Base-by-base conservation (phyloP, 192 early-diverging fungal genomes). In the Geranomyces variabilis region DNA sequence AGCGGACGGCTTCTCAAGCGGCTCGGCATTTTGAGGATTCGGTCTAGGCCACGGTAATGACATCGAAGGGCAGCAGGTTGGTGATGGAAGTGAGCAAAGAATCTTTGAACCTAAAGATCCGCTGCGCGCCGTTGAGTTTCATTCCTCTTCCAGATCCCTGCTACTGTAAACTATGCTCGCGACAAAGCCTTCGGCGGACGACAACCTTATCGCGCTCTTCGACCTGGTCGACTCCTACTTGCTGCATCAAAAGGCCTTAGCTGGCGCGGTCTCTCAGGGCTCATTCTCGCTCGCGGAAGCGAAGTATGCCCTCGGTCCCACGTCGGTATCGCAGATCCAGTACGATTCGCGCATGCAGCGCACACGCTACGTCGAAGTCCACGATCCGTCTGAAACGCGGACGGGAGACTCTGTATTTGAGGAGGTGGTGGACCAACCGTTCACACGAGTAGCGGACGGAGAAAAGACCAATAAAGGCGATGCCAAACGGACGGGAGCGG, bases 281-380 rank as follows among this genome's bases (percentile, higher is more conserved):
- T 60, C 58, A 4, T 33, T 60, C 29, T 19, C 24, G 5, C 58
- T 60, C 29, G 58, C 58, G 29, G 31, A 26, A 17, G 58, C 58
- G 7, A 60, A 60, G 31, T 60, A 60, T 26, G 58, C 58, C 15
- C 58, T 60, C 9, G 58, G 58, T 6, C 58, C 58, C 17, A 34
- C 29, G 17, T 33, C 29, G 5, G 17, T 60, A 4, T 60, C 58
- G 58, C 58, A 34, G 17, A 34, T 60, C 22, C 58, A 60, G 58
- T 60, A 60, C 58, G 58, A 60, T 19, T 6, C 29, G 5, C 58
- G 58, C 58, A 60, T 60, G 58, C 58, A 34, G 29, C 17, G 21
- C 31, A 60, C 58, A 17, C 24, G 58, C 5, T 28, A 19, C 58
- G 31, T 60, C 58, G 29, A 28, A 5, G 17, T 60, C 17, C 24